phyloP scores from a whole-genome alignment of 2,329 filamentous ascomycete genomes.

The Raffaelea ambrosiae region DNA sequence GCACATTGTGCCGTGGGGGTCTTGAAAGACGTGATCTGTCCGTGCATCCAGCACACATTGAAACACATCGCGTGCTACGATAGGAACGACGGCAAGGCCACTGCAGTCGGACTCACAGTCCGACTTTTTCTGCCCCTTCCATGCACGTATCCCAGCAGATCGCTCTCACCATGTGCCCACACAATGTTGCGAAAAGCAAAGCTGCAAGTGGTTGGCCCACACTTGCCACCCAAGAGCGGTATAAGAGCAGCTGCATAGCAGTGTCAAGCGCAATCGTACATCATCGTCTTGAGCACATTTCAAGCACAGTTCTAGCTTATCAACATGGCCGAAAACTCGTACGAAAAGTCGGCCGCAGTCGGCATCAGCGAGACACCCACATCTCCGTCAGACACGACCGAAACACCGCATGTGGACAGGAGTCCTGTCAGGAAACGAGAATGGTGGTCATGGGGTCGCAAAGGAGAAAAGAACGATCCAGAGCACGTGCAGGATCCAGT shows the following conservation, averaged over 20 bases:
- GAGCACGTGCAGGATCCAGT: not conserved
- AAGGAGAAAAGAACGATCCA: not conserved
- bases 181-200: not conserved
- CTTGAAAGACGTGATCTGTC: not conserved
- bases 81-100: too few species aligned
- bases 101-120: too few species aligned
- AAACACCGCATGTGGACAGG: not conserved
- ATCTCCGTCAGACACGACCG: not conserved
- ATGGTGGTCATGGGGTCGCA: not conserved
- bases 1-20: not conserved
- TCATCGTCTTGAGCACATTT: too few species aligned
- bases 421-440: not conserved
- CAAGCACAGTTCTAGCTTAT: too few species aligned
- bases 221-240: too few species aligned
- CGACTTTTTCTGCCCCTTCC: constrained; percentile 6
- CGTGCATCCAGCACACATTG: not conserved
- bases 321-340: too few species aligned
- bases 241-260: too few species aligned
- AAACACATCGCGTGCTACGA: not conserved
- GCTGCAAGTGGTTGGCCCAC: too few species aligned
- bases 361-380: not conserved
- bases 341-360: not conserved
- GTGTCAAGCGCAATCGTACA: too few species aligned
- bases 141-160: not conserved
- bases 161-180: not conserved